phyloP scores from a whole-genome alignment of 495 filamentous ascomycete genomes.

The Ascodesmis nigricans region DNA sequence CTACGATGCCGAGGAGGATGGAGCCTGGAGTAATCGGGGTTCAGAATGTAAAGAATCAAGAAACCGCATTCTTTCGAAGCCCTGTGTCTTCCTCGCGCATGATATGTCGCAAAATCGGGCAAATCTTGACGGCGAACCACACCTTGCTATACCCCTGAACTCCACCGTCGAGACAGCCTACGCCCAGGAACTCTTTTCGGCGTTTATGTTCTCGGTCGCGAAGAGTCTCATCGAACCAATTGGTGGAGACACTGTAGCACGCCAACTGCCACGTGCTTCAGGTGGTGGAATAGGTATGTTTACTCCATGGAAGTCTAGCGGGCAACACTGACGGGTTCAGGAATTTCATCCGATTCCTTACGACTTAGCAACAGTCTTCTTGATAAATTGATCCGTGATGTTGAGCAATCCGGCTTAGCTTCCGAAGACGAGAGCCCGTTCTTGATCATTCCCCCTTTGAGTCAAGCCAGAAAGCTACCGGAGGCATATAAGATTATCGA shows the following conservation, averaged over 20 bases:
- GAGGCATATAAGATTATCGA: constrained; percentile 3
- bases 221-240: neutral
- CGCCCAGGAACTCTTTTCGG: constrained; percentile 8
- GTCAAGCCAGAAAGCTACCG: constrained; percentile 2
- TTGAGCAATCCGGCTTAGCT: constrained; percentile 2
- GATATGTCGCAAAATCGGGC: too few relatives aligned
- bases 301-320: constrained; percentile 2
- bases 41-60: too few relatives aligned
- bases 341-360: too few relatives aligned
- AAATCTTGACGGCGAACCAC: too few relatives aligned
- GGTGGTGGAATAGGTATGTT: too few relatives aligned
- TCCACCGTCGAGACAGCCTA: neutral
- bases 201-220: constrained; percentile 12
- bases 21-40: too few relatives aligned
- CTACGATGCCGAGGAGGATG: too few relatives aligned
- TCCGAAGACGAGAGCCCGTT: constrained; percentile 3
- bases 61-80: too few relatives aligned
- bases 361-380: constrained; percentile 2
- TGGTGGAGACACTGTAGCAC: neutral
- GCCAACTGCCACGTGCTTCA: too few relatives aligned
- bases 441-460: constrained; percentile 7
- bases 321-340: too few relatives aligned
- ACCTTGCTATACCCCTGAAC: neutral
- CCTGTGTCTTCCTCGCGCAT: too few relatives aligned
- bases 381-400: neutral